Percentiles rank a stretch among this genome's conserved stretches.
Evolutionary conservation across 73 alveolate species (phyloP).

Genomic region (Paramecium pentaurelia): DNA sequence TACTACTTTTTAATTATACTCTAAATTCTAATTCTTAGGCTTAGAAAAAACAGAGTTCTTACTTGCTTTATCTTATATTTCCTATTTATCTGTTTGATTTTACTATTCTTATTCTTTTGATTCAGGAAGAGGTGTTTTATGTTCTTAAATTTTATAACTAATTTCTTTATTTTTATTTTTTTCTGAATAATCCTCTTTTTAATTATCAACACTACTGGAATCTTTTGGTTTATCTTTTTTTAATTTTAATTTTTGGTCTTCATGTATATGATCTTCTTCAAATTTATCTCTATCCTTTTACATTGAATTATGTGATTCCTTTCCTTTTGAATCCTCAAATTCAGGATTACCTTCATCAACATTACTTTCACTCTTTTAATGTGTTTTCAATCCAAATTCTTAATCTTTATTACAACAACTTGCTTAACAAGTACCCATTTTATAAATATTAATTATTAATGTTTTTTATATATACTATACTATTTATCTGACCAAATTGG

Average conservation of each 20-base stretch:
- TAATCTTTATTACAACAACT: neutral
- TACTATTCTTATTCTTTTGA: neutral
- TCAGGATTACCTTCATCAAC: neutral
- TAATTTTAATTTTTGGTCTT: neutral
- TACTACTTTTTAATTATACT: neutral
- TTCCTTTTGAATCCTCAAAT: neutral
- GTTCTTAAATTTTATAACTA: neutral
- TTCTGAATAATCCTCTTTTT: neutral
- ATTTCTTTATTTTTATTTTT: neutral
- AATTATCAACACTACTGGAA: neutral
- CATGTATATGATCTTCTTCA: neutral
- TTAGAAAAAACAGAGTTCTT: neutral
- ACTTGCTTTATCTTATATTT: neutral
- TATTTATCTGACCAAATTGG: neutral
- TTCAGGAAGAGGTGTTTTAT: neutral
- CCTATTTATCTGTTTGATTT: neutral
- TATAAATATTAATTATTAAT: neutral
- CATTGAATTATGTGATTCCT: neutral
- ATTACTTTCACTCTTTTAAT: neutral
- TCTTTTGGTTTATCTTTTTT: neutral
- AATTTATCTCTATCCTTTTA: neutral
- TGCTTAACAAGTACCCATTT: neutral
- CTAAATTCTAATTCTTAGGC: neutral
- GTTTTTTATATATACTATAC: neutral
- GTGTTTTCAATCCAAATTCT: neutral